Evolutionary conservation across 139 green algal species (phyloP), one percentile per base, ranked within the genome.

Genomic region (Ettlia oleoabundans): DNA sequence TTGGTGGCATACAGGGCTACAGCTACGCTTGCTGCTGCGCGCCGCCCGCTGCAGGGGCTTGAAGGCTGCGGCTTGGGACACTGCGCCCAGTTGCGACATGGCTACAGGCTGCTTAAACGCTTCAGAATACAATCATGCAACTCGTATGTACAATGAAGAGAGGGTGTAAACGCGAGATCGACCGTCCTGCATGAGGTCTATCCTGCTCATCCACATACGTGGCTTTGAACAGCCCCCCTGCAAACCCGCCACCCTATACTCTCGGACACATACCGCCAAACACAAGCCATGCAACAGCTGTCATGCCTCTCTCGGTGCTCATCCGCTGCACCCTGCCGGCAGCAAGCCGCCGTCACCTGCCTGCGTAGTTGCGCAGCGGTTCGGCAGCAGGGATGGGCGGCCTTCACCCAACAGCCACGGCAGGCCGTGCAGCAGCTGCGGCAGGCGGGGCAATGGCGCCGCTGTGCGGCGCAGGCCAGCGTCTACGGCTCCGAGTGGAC

Each of bases 401-500:
- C 18, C 55, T 32, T 5, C 21, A n/a, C 18, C 18, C 55, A 65
- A 28, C 18, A 28, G 55, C 55, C 18, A 33, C 64, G 64, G 73
- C 52, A 51, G 53, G 53, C 7, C 38, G 30, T 22, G 18, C 18
- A 9, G 73, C 73, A 55, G 26, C 73, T 26, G 52, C 53, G 40
- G 35, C 51, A 33, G 35, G 51, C 72, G 37, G 52, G 32, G 13
- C 26, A 24, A 15, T 58, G 10, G 24, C 33, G 28, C 9, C 10
- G 33, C 21, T 55, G 10, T 26, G 58, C 38, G 47, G 58, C 38
- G 19, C 35, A 55, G 7, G 9, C 47, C 3, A 32, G 19, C 40
- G 52, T 33, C 32, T 91, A 91, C 22, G 87, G 87, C 6, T 22
- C 69, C 2, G 68, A 81, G 28, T 88, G 81, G 87, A 43, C 10